A percentile compares a stretch with the other conserved stretches of the same genome.
Conservation (phyloP, 2,329 filamentous ascomycete genomes). For the Endothia cerciana region DNA sequence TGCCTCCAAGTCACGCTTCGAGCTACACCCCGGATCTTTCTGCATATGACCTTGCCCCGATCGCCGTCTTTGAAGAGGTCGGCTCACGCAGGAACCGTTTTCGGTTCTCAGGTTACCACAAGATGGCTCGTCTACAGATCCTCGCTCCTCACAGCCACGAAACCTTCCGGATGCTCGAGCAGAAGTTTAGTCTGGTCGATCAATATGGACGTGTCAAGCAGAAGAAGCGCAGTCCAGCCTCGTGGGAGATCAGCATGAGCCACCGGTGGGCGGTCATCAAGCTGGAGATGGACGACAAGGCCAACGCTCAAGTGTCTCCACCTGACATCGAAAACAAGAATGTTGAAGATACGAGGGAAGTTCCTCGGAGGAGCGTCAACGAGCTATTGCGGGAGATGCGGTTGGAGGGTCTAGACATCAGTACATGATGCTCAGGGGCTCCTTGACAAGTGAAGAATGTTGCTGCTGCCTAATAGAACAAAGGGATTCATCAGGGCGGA, state of each 20-base stretch:
- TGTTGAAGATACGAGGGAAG: no score
- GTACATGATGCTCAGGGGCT: no score
- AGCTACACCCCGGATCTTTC: slow-evolving; percentile 9
- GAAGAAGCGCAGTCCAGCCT: background rate
- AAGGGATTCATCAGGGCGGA: no score
- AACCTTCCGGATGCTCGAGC: slow-evolving; percentile 1
- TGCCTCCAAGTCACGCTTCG: background rate
- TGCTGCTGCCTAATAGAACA: no score
- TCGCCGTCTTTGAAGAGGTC: slow-evolving; percentile 10
- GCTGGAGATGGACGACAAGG: background rate
- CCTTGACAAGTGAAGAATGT: no score
- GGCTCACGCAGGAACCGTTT: background rate
- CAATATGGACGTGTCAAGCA: background rate
- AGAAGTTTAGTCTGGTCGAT: slow-evolving; percentile 8
- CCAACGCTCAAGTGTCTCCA: background rate
- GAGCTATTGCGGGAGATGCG: slow-evolving; percentile 5
- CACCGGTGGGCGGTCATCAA: slow-evolving; percentile 5
- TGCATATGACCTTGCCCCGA: background rate
- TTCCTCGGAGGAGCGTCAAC: background rate
- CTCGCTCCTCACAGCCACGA: slow-evolving; percentile 1
- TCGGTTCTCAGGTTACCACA: slow-evolving; percentile 7
- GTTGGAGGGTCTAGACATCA: background rate
- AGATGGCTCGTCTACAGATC: slow-evolving; percentile 7
- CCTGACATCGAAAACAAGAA: background rate
- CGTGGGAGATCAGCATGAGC: slow-evolving; percentile 10